These are phyloP conservation scores for Nannochloris sp. DNA, from an alignment of 139 green algal species.

Conservation along the genomic window DNA sequence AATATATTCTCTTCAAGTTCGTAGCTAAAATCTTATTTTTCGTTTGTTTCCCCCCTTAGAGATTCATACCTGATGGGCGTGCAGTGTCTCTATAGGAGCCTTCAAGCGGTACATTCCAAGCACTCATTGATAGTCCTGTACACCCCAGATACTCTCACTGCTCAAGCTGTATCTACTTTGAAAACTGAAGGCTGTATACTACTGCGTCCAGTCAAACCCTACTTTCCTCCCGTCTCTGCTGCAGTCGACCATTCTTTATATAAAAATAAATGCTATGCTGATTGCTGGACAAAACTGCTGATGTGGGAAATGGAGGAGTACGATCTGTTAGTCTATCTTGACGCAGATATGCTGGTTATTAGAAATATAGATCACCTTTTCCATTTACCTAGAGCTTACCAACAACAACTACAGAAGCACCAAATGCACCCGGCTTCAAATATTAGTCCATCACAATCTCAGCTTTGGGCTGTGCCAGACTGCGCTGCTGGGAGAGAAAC, in stretches of 20 bases:
- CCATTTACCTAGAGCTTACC: slow-evolving; percentile 5
- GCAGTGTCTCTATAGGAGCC: slow-evolving; percentile 2
- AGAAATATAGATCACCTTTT: slow-evolving; percentile 20
- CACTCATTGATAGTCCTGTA: slow-evolving; percentile 15
- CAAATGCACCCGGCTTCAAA: too few relatives aligned
- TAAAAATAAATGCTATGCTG: slow-evolving; percentile 4
- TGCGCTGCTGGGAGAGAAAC: slow-evolving; percentile 1
- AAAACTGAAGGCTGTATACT: not conserved
- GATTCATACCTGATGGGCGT: slow-evolving; percentile 19
- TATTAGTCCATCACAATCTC: too few relatives aligned
- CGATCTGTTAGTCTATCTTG: slow-evolving; percentile 17
- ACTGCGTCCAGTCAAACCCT: slow-evolving; percentile 1
- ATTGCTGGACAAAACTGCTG: slow-evolving; percentile 23
- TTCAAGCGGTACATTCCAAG: not conserved
- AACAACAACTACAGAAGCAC: too few relatives aligned
- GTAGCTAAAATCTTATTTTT: too few relatives aligned
- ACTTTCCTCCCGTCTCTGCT: not conserved
- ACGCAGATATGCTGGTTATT: slow-evolving; percentile 21
- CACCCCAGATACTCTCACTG: not conserved
- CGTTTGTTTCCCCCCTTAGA: too few relatives aligned
- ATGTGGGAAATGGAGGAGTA: slow-evolving; percentile 23
- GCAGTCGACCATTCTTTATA: slow-evolving; percentile 17
- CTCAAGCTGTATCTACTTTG: not conserved
- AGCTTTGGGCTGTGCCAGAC: slow-evolving; percentile 14
- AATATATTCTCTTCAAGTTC: not conserved